Percentiles rank a stretch among this genome's conserved stretches.
Evolutionary conservation across 768 basidiomycete genomes (phyloP).

Genomic region (Vishniacozyma victoriae): DNA sequence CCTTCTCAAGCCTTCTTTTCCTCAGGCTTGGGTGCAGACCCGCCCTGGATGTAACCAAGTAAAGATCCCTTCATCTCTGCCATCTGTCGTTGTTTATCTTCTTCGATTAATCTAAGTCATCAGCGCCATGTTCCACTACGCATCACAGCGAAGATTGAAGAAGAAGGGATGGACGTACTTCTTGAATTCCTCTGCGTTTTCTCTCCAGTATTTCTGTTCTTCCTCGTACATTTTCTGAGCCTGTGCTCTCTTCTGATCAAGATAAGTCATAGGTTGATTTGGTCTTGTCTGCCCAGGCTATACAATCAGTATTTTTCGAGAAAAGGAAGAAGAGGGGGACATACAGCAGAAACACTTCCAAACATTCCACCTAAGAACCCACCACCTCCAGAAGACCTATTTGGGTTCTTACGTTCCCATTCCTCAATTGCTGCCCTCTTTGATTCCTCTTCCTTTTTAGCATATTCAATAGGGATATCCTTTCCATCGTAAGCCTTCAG

Average conservation of each 20-base stretch:
- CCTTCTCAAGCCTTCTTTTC: too few relatives aligned
- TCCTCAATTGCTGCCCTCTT: conserved; percentile 73
- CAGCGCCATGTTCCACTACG: not conserved
- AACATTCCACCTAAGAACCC: conserved; percentile 36
- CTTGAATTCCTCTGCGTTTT: conserved; percentile 45
- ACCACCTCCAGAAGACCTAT: conserved; percentile 16
- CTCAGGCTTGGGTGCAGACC: conserved; percentile 12
- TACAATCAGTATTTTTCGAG: conserved; percentile 1
- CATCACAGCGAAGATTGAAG: not conserved
- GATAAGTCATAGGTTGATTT: conserved; percentile 46
- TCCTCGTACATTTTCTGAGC: conserved; percentile 44
- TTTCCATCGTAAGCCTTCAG: conserved; percentile 78
- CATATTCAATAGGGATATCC: conserved; percentile 82
- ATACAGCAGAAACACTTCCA: conserved; percentile 41
- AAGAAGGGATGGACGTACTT: conserved; percentile 24
- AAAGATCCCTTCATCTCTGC: conserved; percentile 46
- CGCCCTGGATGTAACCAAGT: conserved; percentile 30
- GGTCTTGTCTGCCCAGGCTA: conserved; percentile 35
- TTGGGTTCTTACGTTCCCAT: conserved; percentile 58
- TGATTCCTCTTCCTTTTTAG: conserved; percentile 74
- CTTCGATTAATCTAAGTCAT: conserved; percentile 41
- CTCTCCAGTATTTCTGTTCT: conserved; percentile 46
- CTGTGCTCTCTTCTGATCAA: conserved; percentile 45
- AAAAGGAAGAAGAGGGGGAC: conserved; percentile 2
- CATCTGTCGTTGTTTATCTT: conserved; percentile 45